phyloP scores from a whole-genome alignment of 164 flowering plant genomes.

The Sedum album region DNA sequence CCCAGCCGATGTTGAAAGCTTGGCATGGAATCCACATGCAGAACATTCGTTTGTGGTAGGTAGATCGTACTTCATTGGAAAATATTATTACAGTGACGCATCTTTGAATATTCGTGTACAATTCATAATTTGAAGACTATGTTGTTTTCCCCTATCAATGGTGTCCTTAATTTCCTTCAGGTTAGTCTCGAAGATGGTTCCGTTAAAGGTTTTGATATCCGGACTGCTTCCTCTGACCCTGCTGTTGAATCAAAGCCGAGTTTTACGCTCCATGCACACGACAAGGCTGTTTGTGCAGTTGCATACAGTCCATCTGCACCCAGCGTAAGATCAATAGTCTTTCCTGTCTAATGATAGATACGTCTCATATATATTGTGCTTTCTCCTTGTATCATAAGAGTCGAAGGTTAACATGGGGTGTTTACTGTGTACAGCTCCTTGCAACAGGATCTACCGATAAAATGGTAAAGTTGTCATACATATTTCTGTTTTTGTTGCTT shows the following conservation, averaged over 20 bases:
- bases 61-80: conserved; percentile 6
- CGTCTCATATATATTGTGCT: not conserved
- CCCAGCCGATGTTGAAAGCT: conserved; percentile 74
- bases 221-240: conserved; percentile 51
- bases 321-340: conserved; percentile 33
- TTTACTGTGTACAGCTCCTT: conserved; percentile 46
- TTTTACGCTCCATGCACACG: conserved; percentile 93
- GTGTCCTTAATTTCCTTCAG: conserved; percentile 23
- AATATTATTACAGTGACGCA: no score
- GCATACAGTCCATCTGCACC: conserved; percentile 59
- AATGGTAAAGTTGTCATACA: conserved; percentile 32
- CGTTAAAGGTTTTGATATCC: conserved; percentile 66
- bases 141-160: not conserved
- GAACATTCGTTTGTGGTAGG: conserved; percentile 76
- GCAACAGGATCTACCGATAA: conserved; percentile 90
- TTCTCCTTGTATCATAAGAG: not conserved
- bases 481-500: not conserved
- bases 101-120: no score
- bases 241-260: conserved; percentile 41
- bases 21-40: conserved; percentile 94
- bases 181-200: conserved; percentile 92
- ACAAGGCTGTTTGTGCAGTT: conserved; percentile 72
- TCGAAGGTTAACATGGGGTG: not conserved
- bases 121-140: no score
- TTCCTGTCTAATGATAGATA: not conserved